Base-by-base conservation (phyloP, 805 yeast genomes). In the Candida nonsorbophila region DNA sequence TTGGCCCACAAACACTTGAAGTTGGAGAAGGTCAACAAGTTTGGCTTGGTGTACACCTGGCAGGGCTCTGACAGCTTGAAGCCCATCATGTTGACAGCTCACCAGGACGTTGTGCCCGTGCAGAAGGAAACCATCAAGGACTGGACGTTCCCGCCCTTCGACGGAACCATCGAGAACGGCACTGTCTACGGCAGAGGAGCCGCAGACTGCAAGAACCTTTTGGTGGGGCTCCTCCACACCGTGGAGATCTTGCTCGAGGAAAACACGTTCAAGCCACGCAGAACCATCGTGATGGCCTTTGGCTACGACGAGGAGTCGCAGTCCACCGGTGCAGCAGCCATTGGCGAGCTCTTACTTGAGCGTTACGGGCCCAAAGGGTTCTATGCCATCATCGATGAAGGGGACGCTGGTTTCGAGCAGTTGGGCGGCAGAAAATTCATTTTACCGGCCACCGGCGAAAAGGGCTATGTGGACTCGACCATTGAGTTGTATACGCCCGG, bases 301-400 rank as follows among this genome's bases (percentile, higher is more conserved):
- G 75, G 74, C 2, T 68, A 63, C 30, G 76, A 69, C 41, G 76
- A 69, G 41, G 76, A 69, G 43, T 47, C 64, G 6, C 44, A 45
- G 5, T 74, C 73, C 2, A 25, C 42, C 0, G 72, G 67, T 1
- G 67, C 66, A 2, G 23, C 41, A 20, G 52, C 44, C 11, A 65
- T 66, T 21, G 48, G 55, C 7, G 37, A 54, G 22, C 52, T 47
- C 33, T 43, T 69, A 13, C 38, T 51, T 7, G 42, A 49, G 4
- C 30, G 44, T 18, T 67, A 58, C 35, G 75, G 75, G 7, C 41
- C 50, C 9, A 53, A 69, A 22, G 64, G 72, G 2, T 33, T 67
- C 8, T 58, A 53, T 34, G 67, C 63, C 13, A 46, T 69, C 16
- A 51, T 69, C 21, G 76, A 69, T 44, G 76, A 69, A 35, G 66